phyloP scores from a whole-genome alignment of 2,329 filamentous ascomycete genomes.

The Claviceps fusiformis region DNA sequence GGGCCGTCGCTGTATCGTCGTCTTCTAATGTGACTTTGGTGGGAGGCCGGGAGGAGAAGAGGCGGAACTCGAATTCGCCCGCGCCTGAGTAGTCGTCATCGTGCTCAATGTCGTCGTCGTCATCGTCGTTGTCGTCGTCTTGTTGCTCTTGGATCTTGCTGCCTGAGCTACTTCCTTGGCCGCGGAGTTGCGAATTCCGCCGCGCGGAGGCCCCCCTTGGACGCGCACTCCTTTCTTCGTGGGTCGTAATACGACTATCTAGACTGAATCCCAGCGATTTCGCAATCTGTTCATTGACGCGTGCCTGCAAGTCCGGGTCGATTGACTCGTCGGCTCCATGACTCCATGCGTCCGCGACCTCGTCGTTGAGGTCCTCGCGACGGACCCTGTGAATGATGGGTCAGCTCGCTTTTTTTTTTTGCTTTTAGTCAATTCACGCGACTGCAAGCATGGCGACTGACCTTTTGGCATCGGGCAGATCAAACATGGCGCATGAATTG shows the following conservation, averaged over 20 bases:
- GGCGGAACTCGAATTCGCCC: conserved; percentile 39
- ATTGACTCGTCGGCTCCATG: conserved; percentile 19
- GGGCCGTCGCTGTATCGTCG: conserved; percentile 23
- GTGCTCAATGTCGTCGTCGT: conserved; percentile 13
- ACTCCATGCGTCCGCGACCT: conserved; percentile 14
- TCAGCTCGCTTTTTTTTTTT: background rate
- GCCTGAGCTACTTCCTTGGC: too few relatives aligned
- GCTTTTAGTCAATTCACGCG: too few relatives aligned
- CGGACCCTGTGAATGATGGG: conserved; percentile 31
- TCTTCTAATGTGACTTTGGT: conserved; percentile 36
- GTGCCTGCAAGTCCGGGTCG: conserved; percentile 27
- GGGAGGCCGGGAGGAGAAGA: conserved; percentile 36
- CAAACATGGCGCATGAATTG: conserved; percentile 14
- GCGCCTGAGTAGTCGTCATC: conserved; percentile 9
- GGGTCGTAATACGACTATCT: conserved; percentile 8
- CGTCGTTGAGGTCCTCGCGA: conserved; percentile 36
- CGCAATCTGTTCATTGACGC: conserved; percentile 34
- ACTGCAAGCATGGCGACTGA: conserved; percentile 3
- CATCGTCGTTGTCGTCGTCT: conserved; percentile 2
- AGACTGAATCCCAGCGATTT: conserved; percentile 28
- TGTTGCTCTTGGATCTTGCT: too few relatives aligned
- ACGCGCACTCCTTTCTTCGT: too few relatives aligned
- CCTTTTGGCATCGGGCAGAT: conserved; percentile 20
- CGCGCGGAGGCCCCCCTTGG: background rate
- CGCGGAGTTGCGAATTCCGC: background rate